phyloP scores from a whole-genome alignment of 1,139 yeast species.

The Tardiomyces depauwii region DNA sequence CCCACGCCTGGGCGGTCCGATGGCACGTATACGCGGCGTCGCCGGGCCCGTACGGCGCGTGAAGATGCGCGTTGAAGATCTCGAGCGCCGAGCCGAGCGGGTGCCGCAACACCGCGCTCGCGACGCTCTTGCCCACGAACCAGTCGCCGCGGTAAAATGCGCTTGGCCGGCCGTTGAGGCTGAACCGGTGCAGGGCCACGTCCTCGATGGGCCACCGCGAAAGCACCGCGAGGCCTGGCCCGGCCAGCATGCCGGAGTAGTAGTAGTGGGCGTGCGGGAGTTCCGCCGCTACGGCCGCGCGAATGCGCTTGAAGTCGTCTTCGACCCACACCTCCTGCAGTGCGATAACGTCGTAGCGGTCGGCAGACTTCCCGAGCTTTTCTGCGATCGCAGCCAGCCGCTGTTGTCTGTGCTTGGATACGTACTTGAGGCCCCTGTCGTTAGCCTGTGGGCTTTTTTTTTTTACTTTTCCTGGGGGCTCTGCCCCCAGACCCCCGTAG shows the following conservation, averaged over 20 bases:
- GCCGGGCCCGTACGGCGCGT: conserved; percentile 89
- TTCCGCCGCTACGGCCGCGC: conserved; percentile 30
- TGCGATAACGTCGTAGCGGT: conserved; percentile 71
- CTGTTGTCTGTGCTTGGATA: conserved; percentile 54
- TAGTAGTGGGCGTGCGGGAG: conserved; percentile 64
- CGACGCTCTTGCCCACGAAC: conserved; percentile 89
- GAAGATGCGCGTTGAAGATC: conserved; percentile 86
- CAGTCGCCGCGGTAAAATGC: conserved; percentile 95
- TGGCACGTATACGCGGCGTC: conserved; percentile 88
- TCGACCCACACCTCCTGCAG: conserved; percentile 90
- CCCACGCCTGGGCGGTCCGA: conserved; percentile 96
- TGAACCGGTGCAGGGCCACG: conserved; percentile 71
- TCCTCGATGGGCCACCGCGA: conserved; percentile 76
- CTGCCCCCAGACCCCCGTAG: too few species aligned
- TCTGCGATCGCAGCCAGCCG: conserved; percentile 70
- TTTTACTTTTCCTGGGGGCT: too few species aligned
- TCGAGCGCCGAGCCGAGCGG: conserved; percentile 51
- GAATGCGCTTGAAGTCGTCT: conserved; percentile 65
- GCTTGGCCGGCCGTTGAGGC: conserved; percentile 87
- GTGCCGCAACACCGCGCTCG: conserved; percentile 58
- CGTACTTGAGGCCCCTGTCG: conserved; percentile 85
- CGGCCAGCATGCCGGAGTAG: conserved; percentile 75
- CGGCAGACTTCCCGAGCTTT: conserved; percentile 36
- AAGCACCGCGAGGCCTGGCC: conserved; percentile 84
- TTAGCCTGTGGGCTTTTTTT: too few species aligned